phyloP scores from a whole-genome alignment of 139 green algal genomes.

The Picochlorum sp. region DNA sequence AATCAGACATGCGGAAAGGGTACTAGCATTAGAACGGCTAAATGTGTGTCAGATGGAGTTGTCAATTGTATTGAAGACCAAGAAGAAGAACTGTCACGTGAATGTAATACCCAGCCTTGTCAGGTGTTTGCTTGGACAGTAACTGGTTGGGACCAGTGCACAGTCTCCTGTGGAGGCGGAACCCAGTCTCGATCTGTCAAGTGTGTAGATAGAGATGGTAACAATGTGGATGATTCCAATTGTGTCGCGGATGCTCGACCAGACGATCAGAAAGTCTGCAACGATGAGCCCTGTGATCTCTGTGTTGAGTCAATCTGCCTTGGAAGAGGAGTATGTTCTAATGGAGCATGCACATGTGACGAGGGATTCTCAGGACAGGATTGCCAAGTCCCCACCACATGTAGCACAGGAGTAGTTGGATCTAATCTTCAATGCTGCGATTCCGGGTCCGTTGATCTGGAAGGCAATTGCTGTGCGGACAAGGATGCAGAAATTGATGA shows the following conservation, averaged over 20 bases:
- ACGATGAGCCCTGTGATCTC: conserved; percentile 22
- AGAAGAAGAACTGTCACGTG: background rate
- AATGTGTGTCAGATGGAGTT: conserved; percentile 6
- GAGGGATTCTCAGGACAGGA: conserved; percentile 3
- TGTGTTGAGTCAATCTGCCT: conserved; percentile 22
- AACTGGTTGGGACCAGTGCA: conserved; percentile 18
- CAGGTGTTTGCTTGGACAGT: conserved; percentile 11
- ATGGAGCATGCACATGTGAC: conserved; percentile 16
- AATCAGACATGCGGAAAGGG: conserved; percentile 20
- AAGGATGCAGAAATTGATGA: conserved; percentile 17
- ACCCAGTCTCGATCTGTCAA: conserved; percentile 6
- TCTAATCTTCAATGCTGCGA: conserved; percentile 14
- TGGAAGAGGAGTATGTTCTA: conserved; percentile 11
- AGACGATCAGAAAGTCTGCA: conserved; percentile 2
- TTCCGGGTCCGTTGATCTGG: conserved; percentile 12
- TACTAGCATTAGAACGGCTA: background rate
- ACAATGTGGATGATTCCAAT: background rate
- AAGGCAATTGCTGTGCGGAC: conserved; percentile 18
- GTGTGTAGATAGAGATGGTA: conserved; percentile 8
- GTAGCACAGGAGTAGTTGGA: conserved; percentile 17
- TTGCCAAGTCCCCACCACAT: conserved; percentile 23
- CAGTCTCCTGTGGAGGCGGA: conserved; percentile 24
- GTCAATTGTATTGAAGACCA: conserved; percentile 1
- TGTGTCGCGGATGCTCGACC: conserved; percentile 8
- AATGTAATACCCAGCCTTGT: conserved; percentile 26